A percentile compares a stretch with the other conserved stretches of the same genome.
Conservation (phyloP, 352 stramenopile species). For the Pseudoperonospora humuli region DNA sequence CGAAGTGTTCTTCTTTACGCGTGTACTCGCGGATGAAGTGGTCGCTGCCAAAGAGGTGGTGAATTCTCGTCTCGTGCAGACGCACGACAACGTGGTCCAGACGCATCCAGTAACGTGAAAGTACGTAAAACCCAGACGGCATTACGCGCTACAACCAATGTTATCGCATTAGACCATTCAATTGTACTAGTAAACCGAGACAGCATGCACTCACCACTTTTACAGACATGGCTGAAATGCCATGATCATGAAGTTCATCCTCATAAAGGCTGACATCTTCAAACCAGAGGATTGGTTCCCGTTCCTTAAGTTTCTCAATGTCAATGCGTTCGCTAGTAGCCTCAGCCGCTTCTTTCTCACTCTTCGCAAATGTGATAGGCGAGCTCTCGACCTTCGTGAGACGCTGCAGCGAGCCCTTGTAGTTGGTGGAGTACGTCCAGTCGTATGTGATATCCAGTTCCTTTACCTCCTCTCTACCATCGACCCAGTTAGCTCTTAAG, state of each 20-base stretch:
- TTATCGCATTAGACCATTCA: neutral
- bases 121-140: constrained; percentile 73
- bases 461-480: constrained; percentile 64
- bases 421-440: constrained; percentile 81
- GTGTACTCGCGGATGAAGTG: constrained; percentile 76
- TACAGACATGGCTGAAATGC: constrained; percentile 67
- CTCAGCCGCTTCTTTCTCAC: constrained; percentile 32
- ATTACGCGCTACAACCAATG: constrained; percentile 57
- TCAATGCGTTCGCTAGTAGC: constrained; percentile 58
- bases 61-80: constrained; percentile 74
- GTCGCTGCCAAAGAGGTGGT: constrained; percentile 70
- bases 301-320: constrained; percentile 71
- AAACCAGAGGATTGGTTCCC: constrained; percentile 79
- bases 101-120: constrained; percentile 78
- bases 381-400: constrained; percentile 18
- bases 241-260: constrained; percentile 80
- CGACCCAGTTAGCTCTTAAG: neutral
- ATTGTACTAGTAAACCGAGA: neutral
- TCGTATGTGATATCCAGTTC: constrained; percentile 78
- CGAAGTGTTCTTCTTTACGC: constrained; percentile 69
- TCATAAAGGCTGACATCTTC: constrained; percentile 75
- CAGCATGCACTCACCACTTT: constrained; percentile 56
- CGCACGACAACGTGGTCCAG: constrained; percentile 73
- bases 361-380: constrained; percentile 11
- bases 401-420: constrained; percentile 67